Evolutionary conservation across 2,329 filamentous ascomycete genomes (phyloP).

Genomic region (Scorias spongiosa): DNA sequence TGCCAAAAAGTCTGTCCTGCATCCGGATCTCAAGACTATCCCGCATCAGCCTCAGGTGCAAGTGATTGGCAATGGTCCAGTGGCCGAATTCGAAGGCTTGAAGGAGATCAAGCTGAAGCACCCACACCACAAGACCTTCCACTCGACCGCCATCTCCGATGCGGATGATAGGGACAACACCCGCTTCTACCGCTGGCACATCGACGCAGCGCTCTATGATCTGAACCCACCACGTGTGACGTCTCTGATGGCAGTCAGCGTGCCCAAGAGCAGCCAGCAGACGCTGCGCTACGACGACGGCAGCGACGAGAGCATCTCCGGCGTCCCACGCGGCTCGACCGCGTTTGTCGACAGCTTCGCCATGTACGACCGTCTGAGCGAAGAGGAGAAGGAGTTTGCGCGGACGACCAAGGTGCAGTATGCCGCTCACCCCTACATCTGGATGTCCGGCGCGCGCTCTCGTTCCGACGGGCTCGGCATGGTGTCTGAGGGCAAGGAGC

Average conservation of each 20-base stretch:
- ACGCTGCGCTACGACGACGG: conserved; percentile 61
- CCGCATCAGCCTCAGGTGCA: conserved; percentile 69
- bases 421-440: conserved; percentile 65
- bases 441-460: conserved; percentile 58
- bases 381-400: conserved; percentile 52
- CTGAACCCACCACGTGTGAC: conserved; percentile 62
- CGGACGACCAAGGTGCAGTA: conserved; percentile 56
- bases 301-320: conserved; percentile 42
- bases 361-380: conserved; percentile 53
- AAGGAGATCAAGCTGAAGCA: conserved; percentile 53
- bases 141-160: conserved; percentile 47
- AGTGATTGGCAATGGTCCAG: conserved; percentile 61
- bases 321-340: conserved; percentile 59
- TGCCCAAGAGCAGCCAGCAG: conserved; percentile 51
- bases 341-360: conserved; percentile 58
- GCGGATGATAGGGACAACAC: conserved; percentile 43
- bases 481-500: conserved; percentile 49
- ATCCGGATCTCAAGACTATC: conserved; percentile 67
- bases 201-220: conserved; percentile 62
- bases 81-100: conserved; percentile 56
- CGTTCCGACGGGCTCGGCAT: conserved; percentile 57
- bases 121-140: conserved; percentile 65
- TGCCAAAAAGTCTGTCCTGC: conserved; percentile 48
- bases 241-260: conserved; percentile 56
- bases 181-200: conserved; percentile 64